These are phyloP conservation scores for Leccinum variicolor DNA, from an alignment of 768 basidiomycete genomes.

Conservation along the genomic window DNA sequence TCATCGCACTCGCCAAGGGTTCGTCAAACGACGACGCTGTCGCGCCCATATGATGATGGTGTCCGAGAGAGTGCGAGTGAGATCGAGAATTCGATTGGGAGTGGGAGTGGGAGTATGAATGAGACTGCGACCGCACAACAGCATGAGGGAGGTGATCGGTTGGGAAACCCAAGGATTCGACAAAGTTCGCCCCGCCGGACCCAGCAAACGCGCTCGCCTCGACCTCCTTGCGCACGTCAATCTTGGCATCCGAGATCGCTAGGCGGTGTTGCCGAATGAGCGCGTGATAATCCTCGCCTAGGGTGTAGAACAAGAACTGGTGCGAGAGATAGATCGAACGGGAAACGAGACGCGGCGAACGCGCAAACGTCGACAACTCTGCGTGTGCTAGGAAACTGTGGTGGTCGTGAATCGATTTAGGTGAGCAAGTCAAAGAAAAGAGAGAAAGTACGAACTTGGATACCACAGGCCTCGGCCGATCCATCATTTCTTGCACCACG, in stretches of 20 bases:
- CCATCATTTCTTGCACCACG: constrained; percentile 5
- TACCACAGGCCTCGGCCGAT: constrained; percentile 1
- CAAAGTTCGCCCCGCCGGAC: constrained; percentile 18
- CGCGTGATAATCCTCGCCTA: constrained; percentile 77
- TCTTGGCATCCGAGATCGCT: constrained; percentile 52
- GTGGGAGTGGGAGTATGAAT: neutral
- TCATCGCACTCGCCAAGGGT: constrained; percentile 71
- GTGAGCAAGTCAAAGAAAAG: neutral
- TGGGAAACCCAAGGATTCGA: constrained; percentile 18
- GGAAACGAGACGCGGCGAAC: constrained; percentile 57
- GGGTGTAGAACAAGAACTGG: constrained; percentile 77
- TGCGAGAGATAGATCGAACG: constrained; percentile 79
- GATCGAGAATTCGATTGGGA: constrained; percentile 6
- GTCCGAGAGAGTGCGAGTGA: neutral
- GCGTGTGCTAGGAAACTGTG: constrained; percentile 63
- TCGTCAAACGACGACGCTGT: constrained; percentile 62
- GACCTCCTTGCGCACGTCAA: constrained; percentile 72
- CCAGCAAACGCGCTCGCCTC: constrained; percentile 55
- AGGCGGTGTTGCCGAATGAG: constrained; percentile 65
- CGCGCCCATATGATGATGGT: constrained; percentile 25
- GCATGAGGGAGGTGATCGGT: neutral
- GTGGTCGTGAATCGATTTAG: neutral
- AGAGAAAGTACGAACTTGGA: constrained; percentile 14
- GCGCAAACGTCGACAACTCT: constrained; percentile 74
- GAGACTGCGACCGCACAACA: neutral